These are phyloP conservation scores for Polygonum maritimum DNA, from an alignment of 148 eudicot species.

Conservation along the genomic window DNA sequence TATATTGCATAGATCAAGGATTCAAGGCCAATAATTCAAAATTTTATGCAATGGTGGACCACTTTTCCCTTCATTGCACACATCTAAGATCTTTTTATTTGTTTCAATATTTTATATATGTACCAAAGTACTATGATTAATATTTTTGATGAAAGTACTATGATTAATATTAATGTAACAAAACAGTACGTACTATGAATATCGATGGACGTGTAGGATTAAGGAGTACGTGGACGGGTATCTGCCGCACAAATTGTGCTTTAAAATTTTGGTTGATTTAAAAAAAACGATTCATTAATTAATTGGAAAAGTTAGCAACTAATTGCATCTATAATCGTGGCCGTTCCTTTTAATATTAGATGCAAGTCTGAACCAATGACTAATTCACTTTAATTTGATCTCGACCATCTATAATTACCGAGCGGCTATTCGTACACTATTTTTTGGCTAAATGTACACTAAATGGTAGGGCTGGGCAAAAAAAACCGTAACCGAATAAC, in stretches of 20 bases:
- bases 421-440: too few species aligned
- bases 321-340: not conserved
- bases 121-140: not conserved
- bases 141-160: too few species aligned
- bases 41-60: not conserved
- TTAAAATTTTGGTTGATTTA: not conserved
- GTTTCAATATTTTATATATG: not conserved
- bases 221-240: slow-evolving; percentile 2
- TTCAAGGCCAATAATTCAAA: not conserved
- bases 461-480: too few species aligned
- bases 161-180: too few species aligned
- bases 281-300: not conserved
- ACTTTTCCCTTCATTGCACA: not conserved
- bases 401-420: not conserved
- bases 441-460: too few species aligned
- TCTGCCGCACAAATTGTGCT: not conserved
- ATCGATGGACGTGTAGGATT: not conserved
- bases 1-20: not conserved
- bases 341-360: not conserved
- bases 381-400: not conserved
- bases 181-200: not conserved
- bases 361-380: not conserved
- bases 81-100: not conserved
- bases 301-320: not conserved
- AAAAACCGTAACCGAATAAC: too few species aligned